Evolutionary conservation across 495 filamentous ascomycete genomes (phyloP), one percentile per base, ranked within the genome.

Genomic region (Durotheca rogersii): DNA sequence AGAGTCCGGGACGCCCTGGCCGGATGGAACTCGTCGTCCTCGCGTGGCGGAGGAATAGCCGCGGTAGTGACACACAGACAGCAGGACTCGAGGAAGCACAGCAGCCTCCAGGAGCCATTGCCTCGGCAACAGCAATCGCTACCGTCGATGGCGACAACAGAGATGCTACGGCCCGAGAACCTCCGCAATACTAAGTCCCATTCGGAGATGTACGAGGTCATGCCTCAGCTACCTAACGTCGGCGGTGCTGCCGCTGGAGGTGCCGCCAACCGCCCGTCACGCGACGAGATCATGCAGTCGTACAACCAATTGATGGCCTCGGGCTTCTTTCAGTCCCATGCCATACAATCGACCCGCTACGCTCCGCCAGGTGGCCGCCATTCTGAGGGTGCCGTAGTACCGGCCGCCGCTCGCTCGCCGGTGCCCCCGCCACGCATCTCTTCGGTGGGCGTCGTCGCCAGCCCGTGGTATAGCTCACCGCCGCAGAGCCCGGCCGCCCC

Each of bases 291-390:
- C 25, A 32, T 73, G 53, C 64, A 68, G 43, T 74, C 63, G 27
- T 77, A 77, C 47, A 67, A 71, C 47, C 60, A 69, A 37, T 52
- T 77, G 12, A 53, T 76, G 44, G 67, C 68, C 1, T 67, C 67
- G 7, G 74, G 74, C 34, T 77, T 77, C 64, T 77, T 77, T 43
- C 66, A 67, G 23, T 51, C 67, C 15, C 73, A 77, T 45, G 73
- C 71, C 17, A 77, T 76, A 47, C 67, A 73, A 11, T 72, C 71
- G 7, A 74, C 73, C 0, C 60, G 74, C 5, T 72, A 77, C 41
- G 62, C 56, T 9, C 31, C 40, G 10, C 62, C 62, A 10, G 29
- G 44, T 48, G 21, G 48, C 17, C 43, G 51, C n/a, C 47, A 35
- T 27, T 23, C 54, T 18, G 41, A 50, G 7, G 51, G 56, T 10